A percentile compares a stretch with the other conserved stretches of the same genome.
Conservation (phyloP, 2,329 filamentous ascomycete genomes). For the Pseudogymnoascus sp. region DNA sequence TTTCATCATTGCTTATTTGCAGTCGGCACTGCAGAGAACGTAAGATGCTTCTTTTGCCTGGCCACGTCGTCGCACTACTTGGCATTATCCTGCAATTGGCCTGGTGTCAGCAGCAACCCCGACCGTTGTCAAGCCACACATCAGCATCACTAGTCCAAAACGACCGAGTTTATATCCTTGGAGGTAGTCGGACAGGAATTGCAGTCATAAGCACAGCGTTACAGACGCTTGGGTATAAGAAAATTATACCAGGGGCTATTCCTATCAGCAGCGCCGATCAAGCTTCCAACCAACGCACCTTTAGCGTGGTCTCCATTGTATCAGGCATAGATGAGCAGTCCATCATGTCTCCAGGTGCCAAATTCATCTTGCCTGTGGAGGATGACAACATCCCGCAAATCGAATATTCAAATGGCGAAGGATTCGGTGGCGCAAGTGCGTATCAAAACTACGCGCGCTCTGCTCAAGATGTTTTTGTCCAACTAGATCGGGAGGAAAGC, state of each 20-base stretch:
- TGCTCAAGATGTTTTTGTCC: neutral
- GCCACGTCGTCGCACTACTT: neutral
- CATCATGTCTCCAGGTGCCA: neutral
- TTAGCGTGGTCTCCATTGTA: neutral
- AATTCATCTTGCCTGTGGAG: neutral
- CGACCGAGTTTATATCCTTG: neutral
- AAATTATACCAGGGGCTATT: neutral
- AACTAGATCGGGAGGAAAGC: neutral
- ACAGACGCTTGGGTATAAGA: neutral
- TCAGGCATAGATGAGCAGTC: neutral
- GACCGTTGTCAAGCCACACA: neutral
- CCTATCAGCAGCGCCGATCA: neutral
- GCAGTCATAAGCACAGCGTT: neutral
- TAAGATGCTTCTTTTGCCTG: neutral
- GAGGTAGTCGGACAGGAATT: neutral
- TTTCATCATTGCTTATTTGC: neutral
- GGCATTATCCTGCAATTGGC: neutral
- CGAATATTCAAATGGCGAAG: neutral
- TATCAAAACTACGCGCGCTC: neutral
- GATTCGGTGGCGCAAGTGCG: neutral
- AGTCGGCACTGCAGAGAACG: neutral
- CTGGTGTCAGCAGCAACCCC: neutral
- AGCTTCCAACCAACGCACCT: neutral
- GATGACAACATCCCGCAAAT: neutral
- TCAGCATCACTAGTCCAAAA: neutral